phyloP scores from a whole-genome alignment of 257 asterid species.

The Solanum arcanum region DNA sequence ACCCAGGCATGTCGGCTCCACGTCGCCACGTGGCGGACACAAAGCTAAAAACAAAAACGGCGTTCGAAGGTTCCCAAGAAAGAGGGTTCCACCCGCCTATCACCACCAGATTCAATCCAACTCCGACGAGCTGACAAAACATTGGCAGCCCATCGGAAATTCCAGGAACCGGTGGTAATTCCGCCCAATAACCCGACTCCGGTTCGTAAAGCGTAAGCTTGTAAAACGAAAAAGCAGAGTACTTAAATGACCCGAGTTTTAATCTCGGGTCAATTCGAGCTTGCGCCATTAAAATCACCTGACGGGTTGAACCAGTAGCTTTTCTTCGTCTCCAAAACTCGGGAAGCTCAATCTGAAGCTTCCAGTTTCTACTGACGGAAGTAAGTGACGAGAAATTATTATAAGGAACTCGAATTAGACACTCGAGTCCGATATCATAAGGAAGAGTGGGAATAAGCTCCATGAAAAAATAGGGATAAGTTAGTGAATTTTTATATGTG shows the following conservation, averaged over 20 bases:
- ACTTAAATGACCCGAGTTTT: neutral
- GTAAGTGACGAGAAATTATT: slow-evolving; percentile 30
- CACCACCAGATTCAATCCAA: slow-evolving; percentile 49
- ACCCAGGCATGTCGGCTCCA: slow-evolving; percentile 61
- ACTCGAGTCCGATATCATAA: slow-evolving; percentile 45
- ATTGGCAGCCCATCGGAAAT: slow-evolving; percentile 45
- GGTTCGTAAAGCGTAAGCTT: slow-evolving; percentile 56
- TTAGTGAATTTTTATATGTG: neutral
- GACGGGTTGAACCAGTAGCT: slow-evolving; percentile 20
- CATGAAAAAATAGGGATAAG: neutral
- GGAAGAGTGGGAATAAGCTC: slow-evolving; percentile 38
- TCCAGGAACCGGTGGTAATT: slow-evolving; percentile 43
- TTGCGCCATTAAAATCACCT: slow-evolving; percentile 30
- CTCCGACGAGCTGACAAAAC: slow-evolving; percentile 54
- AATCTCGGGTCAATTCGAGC: slow-evolving; percentile 17
- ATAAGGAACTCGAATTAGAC: slow-evolving; percentile 43
- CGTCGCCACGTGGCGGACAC: slow-evolving; percentile 54
- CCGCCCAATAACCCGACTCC: slow-evolving; percentile 46
- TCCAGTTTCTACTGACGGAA: slow-evolving; percentile 53
- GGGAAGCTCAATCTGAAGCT: slow-evolving; percentile 28
- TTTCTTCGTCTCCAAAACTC: slow-evolving; percentile 46
- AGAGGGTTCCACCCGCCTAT: slow-evolving; percentile 63
- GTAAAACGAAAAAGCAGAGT: slow-evolving; percentile 22
- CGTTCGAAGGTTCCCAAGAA: slow-evolving; percentile 37
- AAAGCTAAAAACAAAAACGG: slow-evolving; percentile 33